phyloP scores from a whole-genome alignment of 1,284 basidiomycete genomes.

The Sphaerobolus stellatus region DNA sequence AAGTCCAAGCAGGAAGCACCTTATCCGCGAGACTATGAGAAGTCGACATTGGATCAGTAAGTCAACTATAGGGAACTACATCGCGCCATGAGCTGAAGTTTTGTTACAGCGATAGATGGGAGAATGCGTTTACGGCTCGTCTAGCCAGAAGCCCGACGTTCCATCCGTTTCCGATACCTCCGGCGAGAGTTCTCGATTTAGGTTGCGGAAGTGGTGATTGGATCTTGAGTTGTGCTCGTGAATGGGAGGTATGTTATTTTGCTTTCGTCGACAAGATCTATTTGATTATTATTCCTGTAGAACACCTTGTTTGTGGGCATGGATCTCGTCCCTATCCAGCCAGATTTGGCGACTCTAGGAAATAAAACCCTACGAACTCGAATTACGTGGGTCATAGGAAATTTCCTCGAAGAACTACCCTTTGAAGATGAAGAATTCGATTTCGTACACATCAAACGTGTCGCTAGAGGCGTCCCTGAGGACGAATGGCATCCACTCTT shows the following conservation, averaged over 20 bases:
- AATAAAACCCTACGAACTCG: slow-evolving; percentile 54
- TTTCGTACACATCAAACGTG: slow-evolving; percentile 68
- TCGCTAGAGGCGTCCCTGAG: slow-evolving; percentile 69
- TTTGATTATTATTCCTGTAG: slow-evolving; percentile 3
- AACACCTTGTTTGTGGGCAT: slow-evolving; percentile 44
- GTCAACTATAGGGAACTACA: slow-evolving; percentile 25
- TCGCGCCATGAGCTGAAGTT: slow-evolving; percentile 20
- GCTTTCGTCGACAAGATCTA: background rate
- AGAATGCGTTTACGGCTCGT: slow-evolving; percentile 52
- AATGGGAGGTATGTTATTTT: slow-evolving; percentile 54
- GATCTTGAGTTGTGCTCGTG: slow-evolving; percentile 59
- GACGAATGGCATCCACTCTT: slow-evolving; percentile 66
- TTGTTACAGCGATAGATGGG: slow-evolving; percentile 62
- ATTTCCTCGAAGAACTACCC: slow-evolving; percentile 65
- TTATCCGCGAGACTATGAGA: slow-evolving; percentile 64
- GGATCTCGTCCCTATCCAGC: slow-evolving; percentile 67
- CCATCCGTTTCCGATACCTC: slow-evolving; percentile 58
- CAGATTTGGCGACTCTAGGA: slow-evolving; percentile 55
- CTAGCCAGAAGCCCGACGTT: slow-evolving; percentile 57
- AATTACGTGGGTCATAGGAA: slow-evolving; percentile 67
- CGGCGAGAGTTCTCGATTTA: slow-evolving; percentile 61
- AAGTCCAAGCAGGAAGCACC: slow-evolving; percentile 51
- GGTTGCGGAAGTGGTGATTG: slow-evolving; percentile 70
- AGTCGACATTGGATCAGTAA: slow-evolving; percentile 61
- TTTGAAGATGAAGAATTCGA: slow-evolving; percentile 71